Base-by-base conservation (phyloP, 768 basidiomycete genomes). In the Tricholoma flavovirens region DNA sequence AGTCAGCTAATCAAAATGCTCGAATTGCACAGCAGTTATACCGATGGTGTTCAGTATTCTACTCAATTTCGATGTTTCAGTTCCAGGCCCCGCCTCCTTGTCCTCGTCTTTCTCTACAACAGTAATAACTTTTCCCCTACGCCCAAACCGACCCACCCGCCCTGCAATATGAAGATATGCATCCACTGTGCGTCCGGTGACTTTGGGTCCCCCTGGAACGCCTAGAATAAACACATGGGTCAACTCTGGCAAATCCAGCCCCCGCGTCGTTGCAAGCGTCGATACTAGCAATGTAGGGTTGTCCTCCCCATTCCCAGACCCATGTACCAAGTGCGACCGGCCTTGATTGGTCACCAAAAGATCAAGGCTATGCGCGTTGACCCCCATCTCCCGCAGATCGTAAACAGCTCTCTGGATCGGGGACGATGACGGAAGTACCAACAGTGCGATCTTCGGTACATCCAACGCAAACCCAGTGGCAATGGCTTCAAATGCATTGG, bases 221-320 rank as follows among this genome's bases (percentile, higher is more conserved):
- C 88, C 88, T 45, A 87, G 69, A 50, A 90, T 72, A 66, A 92
- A 90, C 17, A 91, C 88, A 65, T 90, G 89, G 48, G 81, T 80
- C 62, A 91, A 73, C 58, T 77, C 77, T 9, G 83, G 84, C 51
- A 91, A 68, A 71, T 92, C 88, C 49, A 92, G 69, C 24, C 89
- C 89, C 49, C 90, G 83, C 33, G 81, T 82, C 17, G 84, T 84
- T 15, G 87, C 86, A 21, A 81, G 71, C 0, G 88, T 90, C 12
- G 80, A 77, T 38, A 92, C 85, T 30, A 92, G 74, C 63, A 91
- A 66, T 21, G 70, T 80, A 21, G 88, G 86, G 62, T 80, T 78
- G 62, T 79, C 81, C 35, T 75, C 68, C 30, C 67, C 58, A 42
- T 45, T 60, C 6, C 64, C 70, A 43, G 58, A 64, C 54, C 72